Conservation (phyloP, 2,329 filamentous ascomycete genomes). For the Hymenoscyphus albidus region DNA sequence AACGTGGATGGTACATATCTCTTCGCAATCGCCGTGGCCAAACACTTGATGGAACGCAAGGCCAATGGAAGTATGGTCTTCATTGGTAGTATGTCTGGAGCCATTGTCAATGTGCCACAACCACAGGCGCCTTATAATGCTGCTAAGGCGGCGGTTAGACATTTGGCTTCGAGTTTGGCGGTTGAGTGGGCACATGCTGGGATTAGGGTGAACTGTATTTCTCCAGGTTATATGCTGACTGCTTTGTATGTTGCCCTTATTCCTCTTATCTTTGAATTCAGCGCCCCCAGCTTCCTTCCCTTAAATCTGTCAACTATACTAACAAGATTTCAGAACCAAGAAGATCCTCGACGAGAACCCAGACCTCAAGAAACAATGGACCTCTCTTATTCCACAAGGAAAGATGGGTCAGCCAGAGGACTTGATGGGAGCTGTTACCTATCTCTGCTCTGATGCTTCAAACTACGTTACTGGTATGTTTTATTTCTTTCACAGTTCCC, state of each 20-base stretch:
- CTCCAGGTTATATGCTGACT: conserved; percentile 94
- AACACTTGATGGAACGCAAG: conserved; percentile 82
- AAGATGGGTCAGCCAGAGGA: conserved; percentile 93
- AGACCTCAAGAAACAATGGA: conserved; percentile 86
- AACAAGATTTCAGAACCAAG: conserved; percentile 60
- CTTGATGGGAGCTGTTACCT: conserved; percentile 86
- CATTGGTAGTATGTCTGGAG: conserved; percentile 91
- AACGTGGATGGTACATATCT: conserved; percentile 92
- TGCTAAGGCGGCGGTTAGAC: conserved; percentile 86
- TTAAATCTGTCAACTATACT: conserved; percentile 7
- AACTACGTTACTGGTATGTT: conserved; percentile 53
- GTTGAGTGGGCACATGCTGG: conserved; percentile 89
- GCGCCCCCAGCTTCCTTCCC: too few species aligned
- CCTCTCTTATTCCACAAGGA: conserved; percentile 82
- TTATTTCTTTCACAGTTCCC: conserved; percentile 40
- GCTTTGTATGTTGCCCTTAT: conserved; percentile 62
- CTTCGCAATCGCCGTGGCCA: conserved; percentile 78
- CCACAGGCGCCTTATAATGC: conserved; percentile 92
- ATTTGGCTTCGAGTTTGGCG: conserved; percentile 80
- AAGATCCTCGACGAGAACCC: conserved; percentile 95
- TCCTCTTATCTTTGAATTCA: too few species aligned
- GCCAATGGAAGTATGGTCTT: conserved; percentile 82
- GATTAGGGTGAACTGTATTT: conserved; percentile 94
- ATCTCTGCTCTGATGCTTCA: conserved; percentile 55
- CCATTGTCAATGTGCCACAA: conserved; percentile 93